Conservation (phyloP, 1,139 yeast species). For the Diutina mesorugosa region DNA sequence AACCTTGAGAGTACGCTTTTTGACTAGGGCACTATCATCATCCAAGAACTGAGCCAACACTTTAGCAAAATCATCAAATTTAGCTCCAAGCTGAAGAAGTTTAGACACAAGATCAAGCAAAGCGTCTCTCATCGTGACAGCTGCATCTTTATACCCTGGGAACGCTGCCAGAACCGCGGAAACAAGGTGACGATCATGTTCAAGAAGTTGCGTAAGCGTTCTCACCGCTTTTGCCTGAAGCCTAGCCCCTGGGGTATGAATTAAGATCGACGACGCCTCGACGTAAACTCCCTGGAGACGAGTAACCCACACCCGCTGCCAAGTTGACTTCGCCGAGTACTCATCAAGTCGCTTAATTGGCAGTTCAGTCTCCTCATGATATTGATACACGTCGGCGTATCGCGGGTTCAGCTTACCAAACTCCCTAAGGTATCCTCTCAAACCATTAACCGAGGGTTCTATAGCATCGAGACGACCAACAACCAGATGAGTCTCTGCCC, state of each 20-base stretch:
- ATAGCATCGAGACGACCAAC: background rate
- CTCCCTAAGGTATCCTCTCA: background rate
- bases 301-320: background rate
- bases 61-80: background rate
- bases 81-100: background rate
- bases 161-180: background rate
- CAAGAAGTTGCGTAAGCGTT: background rate
- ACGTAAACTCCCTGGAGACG: background rate
- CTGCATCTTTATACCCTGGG: background rate
- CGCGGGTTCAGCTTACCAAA: background rate
- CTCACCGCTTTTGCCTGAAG: background rate
- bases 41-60: background rate
- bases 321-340: background rate
- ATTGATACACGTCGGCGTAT: background rate
- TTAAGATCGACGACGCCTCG: background rate
- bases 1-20: slow-evolving; percentile 1
- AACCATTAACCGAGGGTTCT: too few relatives aligned
- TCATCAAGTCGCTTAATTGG: background rate
- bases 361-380: background rate
- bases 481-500: background rate
- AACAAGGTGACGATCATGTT: background rate
- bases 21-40: background rate
- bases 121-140: background rate
- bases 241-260: background rate
- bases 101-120: background rate